phyloP scores from a whole-genome alignment of 306 rosid species.

The Prunus salicina region DNA sequence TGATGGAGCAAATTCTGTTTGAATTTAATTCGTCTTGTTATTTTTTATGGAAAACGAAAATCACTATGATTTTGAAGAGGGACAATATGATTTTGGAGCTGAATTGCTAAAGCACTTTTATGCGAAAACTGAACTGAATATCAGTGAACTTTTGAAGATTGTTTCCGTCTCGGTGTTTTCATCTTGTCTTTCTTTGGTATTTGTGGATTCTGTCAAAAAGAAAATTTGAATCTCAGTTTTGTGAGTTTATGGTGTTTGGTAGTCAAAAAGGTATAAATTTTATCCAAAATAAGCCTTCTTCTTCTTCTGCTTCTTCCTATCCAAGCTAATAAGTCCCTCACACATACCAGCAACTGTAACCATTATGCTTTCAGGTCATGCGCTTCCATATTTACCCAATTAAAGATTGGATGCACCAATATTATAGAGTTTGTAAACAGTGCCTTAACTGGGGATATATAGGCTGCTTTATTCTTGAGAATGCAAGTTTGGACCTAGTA shows the following conservation, averaged over 20 bases:
- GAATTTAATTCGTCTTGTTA: not conserved
- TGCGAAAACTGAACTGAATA: not conserved
- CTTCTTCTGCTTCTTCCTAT: not conserved
- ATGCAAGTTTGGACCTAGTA: not conserved
- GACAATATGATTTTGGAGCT: not conserved
- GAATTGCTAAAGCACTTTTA: not conserved
- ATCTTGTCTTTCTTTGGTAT: not conserved
- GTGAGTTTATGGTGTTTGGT: not conserved
- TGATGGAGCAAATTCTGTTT: not conserved
- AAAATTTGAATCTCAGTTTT: not conserved
- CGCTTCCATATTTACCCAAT: not conserved
- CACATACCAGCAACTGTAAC: not conserved
- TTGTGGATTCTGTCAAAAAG: not conserved
- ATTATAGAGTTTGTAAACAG: not conserved
- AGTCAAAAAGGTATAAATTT: not conserved
- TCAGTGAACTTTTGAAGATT: not conserved
- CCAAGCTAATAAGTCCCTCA: not conserved
- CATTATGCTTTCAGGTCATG: not conserved
- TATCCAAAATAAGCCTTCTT: too few species aligned
- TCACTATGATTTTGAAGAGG: not conserved
- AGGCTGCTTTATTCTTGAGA: not conserved
- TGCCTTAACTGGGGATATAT: not conserved
- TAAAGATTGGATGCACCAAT: not conserved
- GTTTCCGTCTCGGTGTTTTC: not conserved
- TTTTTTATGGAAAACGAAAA: not conserved